Evolutionary conservation across 176 grass and related monocot genomes (phyloP).

Genomic region (Avena eriantha): DNA sequence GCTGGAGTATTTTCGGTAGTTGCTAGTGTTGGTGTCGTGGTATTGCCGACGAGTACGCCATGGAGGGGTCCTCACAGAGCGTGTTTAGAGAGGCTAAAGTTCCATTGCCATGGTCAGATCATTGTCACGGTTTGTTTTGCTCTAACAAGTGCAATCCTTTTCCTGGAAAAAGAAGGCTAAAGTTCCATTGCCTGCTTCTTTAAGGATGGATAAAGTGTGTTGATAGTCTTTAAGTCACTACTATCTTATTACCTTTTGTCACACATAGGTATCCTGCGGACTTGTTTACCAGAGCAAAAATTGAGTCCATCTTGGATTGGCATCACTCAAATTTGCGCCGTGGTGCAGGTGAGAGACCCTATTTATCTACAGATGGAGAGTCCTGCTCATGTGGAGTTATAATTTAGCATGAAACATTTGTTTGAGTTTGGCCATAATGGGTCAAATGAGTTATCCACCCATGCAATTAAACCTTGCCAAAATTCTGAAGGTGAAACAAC

Average conservation of each 20-base stretch:
- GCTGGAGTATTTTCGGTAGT: neutral
- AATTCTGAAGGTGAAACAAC: neutral
- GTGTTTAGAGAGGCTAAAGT: too few relatives aligned
- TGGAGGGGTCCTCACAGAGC: too few relatives aligned
- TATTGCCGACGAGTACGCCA: too few relatives aligned
- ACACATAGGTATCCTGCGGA: constrained; percentile 76
- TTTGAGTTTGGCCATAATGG: neutral
- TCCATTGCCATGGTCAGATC: too few relatives aligned
- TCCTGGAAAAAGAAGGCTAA: neutral
- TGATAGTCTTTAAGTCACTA: constrained; percentile 10
- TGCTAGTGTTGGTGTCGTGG: neutral
- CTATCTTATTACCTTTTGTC: neutral
- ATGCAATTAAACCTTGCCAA: neutral
- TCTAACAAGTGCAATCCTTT: neutral
- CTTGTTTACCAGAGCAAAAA: constrained; percentile 77
- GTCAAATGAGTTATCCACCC: neutral
- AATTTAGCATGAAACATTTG: too few relatives aligned
- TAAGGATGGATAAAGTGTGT: neutral
- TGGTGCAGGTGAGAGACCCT: constrained; percentile 53
- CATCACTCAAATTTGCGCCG: constrained; percentile 84
- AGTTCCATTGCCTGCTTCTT: neutral
- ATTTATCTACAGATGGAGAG: neutral
- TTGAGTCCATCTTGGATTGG: constrained; percentile 95
- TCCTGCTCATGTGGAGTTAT: neutral
- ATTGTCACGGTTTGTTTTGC: neutral